These are phyloP conservation scores for Lipomyces starkeyi DNA, from an alignment of 805 yeast species.

Conservation along the genomic window DNA sequence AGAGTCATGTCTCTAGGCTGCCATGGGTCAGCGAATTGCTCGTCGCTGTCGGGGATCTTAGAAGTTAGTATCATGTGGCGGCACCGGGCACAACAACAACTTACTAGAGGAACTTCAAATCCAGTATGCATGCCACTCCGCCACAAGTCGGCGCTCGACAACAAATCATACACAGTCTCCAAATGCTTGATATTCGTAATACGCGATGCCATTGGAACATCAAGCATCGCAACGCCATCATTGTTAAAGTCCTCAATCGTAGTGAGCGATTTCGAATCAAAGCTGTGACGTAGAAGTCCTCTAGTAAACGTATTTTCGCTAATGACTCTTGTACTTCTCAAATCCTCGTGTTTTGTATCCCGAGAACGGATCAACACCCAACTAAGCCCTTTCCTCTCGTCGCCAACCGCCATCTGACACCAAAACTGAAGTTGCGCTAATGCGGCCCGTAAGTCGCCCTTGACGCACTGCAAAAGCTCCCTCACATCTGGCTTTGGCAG, in stretches of 20 bases:
- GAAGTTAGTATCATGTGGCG: not conserved
- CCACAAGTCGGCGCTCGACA: conserved; percentile 30
- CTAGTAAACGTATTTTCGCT: conserved; percentile 25
- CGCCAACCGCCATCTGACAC: conserved; percentile 42
- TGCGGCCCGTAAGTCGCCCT: conserved; percentile 41
- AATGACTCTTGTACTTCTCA: conserved; percentile 18
- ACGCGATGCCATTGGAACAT: not conserved
- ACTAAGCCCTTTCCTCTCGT: conserved; percentile 29
- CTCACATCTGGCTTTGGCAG: conserved; percentile 38
- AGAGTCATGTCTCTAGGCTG: conserved; percentile 12
- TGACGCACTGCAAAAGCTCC: conserved; percentile 27
- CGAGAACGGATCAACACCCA: conserved; percentile 25
- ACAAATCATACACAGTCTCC: conserved; percentile 14
- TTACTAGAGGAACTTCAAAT: conserved; percentile 28
- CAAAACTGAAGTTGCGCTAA: conserved; percentile 39
- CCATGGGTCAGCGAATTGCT: not conserved
- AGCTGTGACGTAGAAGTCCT: conserved; percentile 9
- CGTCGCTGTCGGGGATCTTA: conserved; percentile 22
- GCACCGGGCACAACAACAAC: not conserved
- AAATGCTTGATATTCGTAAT: conserved; percentile 9
- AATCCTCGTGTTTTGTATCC: conserved; percentile 6
- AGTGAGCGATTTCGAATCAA: not conserved
- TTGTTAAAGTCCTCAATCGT: not conserved
- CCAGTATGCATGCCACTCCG: conserved; percentile 15
- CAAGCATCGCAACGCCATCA: not conserved